Percentiles rank a stretch among this genome's conserved stretches.
Evolutionary conservation across 768 basidiomycete genomes (phyloP).

Genomic region (Suillus occidentalis): DNA sequence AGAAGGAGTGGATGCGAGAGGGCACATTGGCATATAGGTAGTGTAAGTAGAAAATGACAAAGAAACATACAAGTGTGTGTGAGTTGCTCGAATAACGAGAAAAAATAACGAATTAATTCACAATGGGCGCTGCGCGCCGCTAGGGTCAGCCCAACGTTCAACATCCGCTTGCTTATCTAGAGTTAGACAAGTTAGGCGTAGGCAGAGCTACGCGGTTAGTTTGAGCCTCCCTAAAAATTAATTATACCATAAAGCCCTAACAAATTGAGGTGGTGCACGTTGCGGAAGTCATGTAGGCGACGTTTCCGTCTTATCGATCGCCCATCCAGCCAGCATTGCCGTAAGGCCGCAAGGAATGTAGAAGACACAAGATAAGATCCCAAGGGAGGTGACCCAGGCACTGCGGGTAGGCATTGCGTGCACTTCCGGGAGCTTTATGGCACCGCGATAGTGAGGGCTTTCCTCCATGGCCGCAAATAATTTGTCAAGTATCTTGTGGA

Average conservation of each 20-base stretch:
- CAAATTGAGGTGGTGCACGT: neutral
- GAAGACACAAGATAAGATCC: neutral
- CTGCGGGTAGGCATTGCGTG: neutral
- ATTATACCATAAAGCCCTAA: neutral
- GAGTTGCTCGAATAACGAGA: no score
- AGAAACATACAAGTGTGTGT: no score
- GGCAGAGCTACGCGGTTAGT: no score
- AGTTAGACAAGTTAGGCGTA: no score
- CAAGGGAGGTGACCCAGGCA: neutral
- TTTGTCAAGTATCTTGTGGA: neutral
- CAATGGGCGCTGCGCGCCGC: no score
- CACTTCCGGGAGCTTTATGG: neutral
- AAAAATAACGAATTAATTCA: no score
- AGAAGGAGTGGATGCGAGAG: no score
- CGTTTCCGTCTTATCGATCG: neutral
- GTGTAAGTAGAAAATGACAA: no score
- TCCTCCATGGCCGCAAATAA: constrained; percentile 2
- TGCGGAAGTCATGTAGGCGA: neutral
- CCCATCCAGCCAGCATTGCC: neutral
- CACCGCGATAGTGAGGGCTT: neutral
- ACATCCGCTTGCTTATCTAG: no score
- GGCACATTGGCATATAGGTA: no score
- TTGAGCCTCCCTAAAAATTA: neutral
- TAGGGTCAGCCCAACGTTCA: no score
- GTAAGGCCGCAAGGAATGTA: constrained; percentile 1